These are phyloP conservation scores for Didymella sp. DNA, from an alignment of 2,329 filamentous ascomycete species.

Conservation along the genomic window DNA sequence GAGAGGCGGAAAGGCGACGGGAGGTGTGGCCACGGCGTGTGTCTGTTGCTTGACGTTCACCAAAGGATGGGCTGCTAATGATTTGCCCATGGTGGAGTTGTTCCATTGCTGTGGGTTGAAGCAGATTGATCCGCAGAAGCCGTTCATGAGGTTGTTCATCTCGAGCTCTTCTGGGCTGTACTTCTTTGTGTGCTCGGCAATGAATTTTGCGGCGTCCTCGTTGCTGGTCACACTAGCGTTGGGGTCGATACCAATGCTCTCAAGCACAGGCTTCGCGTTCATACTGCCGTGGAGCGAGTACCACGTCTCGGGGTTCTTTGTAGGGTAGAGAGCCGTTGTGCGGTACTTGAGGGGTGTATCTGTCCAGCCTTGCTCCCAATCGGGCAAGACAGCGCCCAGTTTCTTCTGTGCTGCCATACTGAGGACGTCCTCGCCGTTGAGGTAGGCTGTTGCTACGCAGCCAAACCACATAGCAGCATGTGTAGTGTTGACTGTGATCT, in stretches of 20 bases:
- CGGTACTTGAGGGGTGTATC: constrained; percentile 51
- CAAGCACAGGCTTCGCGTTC: constrained; percentile 53
- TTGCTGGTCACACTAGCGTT: constrained; percentile 17
- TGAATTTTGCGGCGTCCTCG: constrained; percentile 34
- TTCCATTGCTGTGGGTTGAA: constrained; percentile 56
- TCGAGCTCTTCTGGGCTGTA: constrained; percentile 44
- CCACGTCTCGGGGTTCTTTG: constrained; percentile 54
- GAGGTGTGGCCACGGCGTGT: constrained; percentile 35
- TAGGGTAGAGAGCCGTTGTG: constrained; percentile 51
- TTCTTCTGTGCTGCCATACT: constrained; percentile 38
- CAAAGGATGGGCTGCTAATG: constrained; percentile 52
- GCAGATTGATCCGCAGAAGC: constrained; percentile 52
- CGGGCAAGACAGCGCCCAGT: constrained; percentile 40
- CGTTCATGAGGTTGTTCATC: constrained; percentile 25
- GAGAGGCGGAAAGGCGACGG: constrained; percentile 43
- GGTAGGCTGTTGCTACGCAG: constrained; percentile 48
- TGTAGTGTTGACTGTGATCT: constrained; percentile 56
- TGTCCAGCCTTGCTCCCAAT: constrained; percentile 52
- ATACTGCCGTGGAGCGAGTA: constrained; percentile 62
- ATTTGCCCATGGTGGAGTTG: constrained; percentile 54
- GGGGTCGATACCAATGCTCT: constrained; percentile 56
- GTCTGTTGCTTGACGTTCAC: constrained; percentile 49
- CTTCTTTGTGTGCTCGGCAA: constrained; percentile 28
- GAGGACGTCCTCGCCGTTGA: constrained; percentile 44
- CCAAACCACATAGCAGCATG: constrained; percentile 57